Base-by-base conservation (phyloP, 208 protist species). In the Tritrichomonas foetus region DNA sequence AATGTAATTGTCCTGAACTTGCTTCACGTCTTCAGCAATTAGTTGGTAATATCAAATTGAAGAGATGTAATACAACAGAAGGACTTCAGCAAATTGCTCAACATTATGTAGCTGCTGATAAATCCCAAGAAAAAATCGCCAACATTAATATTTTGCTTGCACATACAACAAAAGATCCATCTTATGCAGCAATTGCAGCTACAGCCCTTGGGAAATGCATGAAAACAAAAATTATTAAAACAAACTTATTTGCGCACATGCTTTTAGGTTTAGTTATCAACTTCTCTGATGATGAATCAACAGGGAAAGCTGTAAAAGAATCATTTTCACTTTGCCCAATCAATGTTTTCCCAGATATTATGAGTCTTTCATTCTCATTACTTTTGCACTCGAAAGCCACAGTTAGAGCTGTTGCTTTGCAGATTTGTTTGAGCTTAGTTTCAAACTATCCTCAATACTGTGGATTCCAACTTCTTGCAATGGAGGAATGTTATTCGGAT, bases 11-110 rank as follows among this genome's bases (percentile, higher is more conserved):
- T 9, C 9, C 33, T 3, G 78, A 89, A 50, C 30, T 89, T 33
- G 44, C 78, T 20, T 39, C 25, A 16, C 8, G 78, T 30, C 30
- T 89, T 1, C 25, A 33, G 20, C 47, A 89, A 39, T 16, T 89
- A 0, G 39, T 89, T 39, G 78, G 78, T 89, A 89, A 89, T n/a
- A 89, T 89, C 30, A 89, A 57, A 57, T 13, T 89, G 41, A 89
- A 89, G 30, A n/a, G 14, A 2, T 44, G 14, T 33, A 53, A 44
- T 1, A 61, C 44, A 16, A 5, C 57, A 8, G 78, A 89, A n/a
- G 78, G 41, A 11, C 44, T 89, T 27, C 44, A 89, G 30, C 27
- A 53, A 0, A 47, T 89, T n/a, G 0, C 78, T 39, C 14, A 89
- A 16, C 47, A 89, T n/a, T 89, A 39, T 16, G 16, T 39, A 8